phyloP scores from a whole-genome alignment of 306 rosid species.

The Prunus mongolica region DNA sequence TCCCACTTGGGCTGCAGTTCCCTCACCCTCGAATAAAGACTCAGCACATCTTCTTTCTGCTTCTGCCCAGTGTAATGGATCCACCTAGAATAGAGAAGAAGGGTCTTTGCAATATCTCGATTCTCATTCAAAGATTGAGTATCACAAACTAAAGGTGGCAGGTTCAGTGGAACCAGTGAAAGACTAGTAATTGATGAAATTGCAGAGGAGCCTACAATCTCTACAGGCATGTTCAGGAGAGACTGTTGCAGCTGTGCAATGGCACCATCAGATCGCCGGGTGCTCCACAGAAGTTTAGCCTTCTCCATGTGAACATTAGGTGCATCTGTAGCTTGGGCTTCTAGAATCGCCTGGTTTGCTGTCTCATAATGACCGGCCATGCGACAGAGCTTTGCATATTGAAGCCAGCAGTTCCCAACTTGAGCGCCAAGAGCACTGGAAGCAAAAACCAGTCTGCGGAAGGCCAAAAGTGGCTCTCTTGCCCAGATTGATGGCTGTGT shows the following conservation, averaged over 20 bases:
- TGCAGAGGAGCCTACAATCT: slow-evolving; percentile 70
- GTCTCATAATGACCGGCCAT: slow-evolving; percentile 96
- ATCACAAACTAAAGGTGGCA: slow-evolving; percentile 48
- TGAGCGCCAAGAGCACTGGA: slow-evolving; percentile 75
- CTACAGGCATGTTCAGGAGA: slow-evolving; percentile 79
- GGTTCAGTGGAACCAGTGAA: slow-evolving; percentile 68
- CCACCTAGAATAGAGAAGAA: slow-evolving; percentile 95
- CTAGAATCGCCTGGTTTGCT: slow-evolving; percentile 87
- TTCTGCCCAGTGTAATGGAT: slow-evolving; percentile 98
- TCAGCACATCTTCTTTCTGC: slow-evolving; percentile 88
- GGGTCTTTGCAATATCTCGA: slow-evolving; percentile 75
- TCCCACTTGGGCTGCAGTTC: slow-evolving; percentile 96
- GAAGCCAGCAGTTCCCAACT: slow-evolving; percentile 97
- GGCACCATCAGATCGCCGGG: slow-evolving; percentile 93
- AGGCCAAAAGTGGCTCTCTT: slow-evolving; percentile 90
- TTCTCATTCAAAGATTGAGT: slow-evolving; percentile 72
- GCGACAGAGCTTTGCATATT: slow-evolving; percentile 93
- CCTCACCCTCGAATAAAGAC: slow-evolving; percentile 83
- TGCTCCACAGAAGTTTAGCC: slow-evolving; percentile 91
- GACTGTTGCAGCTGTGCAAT: slow-evolving; percentile 84
- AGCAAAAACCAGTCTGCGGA: slow-evolving; percentile 79
- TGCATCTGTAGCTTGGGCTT: slow-evolving; percentile 87
- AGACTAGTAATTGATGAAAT: slow-evolving; percentile 88
- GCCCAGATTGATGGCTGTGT: slow-evolving; percentile 94
- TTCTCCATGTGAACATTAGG: slow-evolving; percentile 89